phyloP scores from a whole-genome alignment of 2,329 filamentous ascomycete genomes.

The Paraphoma sp. region DNA sequence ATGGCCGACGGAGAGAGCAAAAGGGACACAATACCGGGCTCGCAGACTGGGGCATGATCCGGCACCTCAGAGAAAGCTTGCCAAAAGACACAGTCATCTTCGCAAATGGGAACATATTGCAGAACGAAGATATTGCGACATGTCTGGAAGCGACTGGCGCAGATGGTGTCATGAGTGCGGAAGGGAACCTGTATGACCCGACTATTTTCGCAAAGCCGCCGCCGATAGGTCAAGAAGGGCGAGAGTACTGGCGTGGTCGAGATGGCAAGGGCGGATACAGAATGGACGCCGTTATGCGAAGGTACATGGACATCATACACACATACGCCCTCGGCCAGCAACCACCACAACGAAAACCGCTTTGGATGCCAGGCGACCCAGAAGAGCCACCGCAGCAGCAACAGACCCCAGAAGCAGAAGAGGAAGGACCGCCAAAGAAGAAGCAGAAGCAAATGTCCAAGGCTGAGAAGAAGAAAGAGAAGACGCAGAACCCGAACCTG shows the following conservation, averaged over 20 bases:
- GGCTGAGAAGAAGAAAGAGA: conserved; percentile 56
- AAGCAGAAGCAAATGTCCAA: conserved; percentile 46
- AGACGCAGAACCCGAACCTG: conserved; percentile 69
- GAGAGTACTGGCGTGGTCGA: conserved; percentile 83
- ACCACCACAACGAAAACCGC: conserved; percentile 71
- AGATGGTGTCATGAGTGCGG: conserved; percentile 94
- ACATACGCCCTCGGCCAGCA: conserved; percentile 72
- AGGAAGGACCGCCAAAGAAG: conserved; percentile 45
- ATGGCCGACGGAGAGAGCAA: conserved; percentile 86
- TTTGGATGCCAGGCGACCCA: conserved; percentile 71
- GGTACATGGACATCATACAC: conserved; percentile 92
- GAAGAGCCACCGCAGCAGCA: conserved; percentile 47
- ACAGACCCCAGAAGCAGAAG: conserved; percentile 19
- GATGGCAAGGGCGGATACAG: conserved; percentile 85
- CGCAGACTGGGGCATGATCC: conserved; percentile 88
- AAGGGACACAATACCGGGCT: conserved; percentile 95
- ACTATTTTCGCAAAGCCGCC: conserved; percentile 80
- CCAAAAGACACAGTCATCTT: conserved; percentile 91
- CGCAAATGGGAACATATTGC: conserved; percentile 93
- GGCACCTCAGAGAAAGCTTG: conserved; percentile 80
- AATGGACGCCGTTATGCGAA: conserved; percentile 83
- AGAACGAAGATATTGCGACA: conserved; percentile 75
- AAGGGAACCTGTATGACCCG: conserved; percentile 93
- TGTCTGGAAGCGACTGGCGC: conserved; percentile 86
- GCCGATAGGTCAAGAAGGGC: conserved; percentile 66